Conservation (phyloP, 2,329 filamentous ascomycete species). For the Alternaria consortialis region DNA sequence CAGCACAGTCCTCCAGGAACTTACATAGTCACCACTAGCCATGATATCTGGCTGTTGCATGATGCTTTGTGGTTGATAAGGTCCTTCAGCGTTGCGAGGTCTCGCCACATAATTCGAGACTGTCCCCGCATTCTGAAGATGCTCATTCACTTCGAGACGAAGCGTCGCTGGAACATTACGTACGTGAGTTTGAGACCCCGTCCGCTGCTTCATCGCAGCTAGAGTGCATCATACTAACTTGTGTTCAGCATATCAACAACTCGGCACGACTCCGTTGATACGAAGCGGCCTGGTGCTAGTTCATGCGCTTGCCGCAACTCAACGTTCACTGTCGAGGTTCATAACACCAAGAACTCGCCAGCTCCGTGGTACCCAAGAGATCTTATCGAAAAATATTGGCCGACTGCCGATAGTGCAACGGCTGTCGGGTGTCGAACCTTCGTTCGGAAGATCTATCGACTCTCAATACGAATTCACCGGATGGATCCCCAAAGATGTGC, state of each 20-base stretch:
- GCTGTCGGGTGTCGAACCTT: not conserved
- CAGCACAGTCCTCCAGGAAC: slow-evolving; percentile 3
- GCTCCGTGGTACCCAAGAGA: not conserved
- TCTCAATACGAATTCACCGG: not conserved
- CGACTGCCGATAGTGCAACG: not conserved
- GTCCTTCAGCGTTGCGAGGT: slow-evolving; percentile 15
- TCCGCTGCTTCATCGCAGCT: not conserved
- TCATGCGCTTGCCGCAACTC: not conserved
- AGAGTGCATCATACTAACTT: slow-evolving; percentile 4
- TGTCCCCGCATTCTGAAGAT: slow-evolving; percentile 15
- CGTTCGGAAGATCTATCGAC: slow-evolving; percentile 4
- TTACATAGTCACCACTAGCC: not conserved
- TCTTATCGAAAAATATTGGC: not conserved
- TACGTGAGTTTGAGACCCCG: slow-evolving; percentile 13
- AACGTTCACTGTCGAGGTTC: not conserved
- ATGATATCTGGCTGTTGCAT: not conserved
- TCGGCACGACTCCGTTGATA: not conserved
- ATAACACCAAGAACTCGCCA: not conserved
- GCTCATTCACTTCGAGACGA: slow-evolving; percentile 18
- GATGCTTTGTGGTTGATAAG: slow-evolving; percentile 15
- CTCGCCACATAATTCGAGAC: slow-evolving; percentile 10
- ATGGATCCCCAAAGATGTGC: slow-evolving; percentile 1
- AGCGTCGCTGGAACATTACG: slow-evolving; percentile 14
- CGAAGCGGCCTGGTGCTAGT: not conserved
- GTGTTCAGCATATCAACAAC: slow-evolving; percentile 1